Base-by-base conservation (phyloP, 2,329 filamentous ascomycete species). In the Macroventuria anomochaeta region DNA sequence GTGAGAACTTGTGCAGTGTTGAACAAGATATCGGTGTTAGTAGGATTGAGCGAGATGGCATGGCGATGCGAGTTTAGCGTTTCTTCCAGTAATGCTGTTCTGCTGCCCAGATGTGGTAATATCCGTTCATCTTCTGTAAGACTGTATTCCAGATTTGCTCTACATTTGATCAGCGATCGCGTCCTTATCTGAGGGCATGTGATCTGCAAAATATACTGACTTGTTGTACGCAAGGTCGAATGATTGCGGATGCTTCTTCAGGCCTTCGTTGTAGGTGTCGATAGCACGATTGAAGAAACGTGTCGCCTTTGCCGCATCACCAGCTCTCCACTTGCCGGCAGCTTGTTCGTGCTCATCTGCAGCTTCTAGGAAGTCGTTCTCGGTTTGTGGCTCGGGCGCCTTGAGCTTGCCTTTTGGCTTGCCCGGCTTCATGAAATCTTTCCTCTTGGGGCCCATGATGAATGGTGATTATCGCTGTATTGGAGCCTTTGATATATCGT, bases 191-290 rank as follows among this genome's bases (percentile, higher is more conserved):
- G n/a, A n/a, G n/a, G n/a, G n/a, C n/a, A n/a, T n/a, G n/a, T n/a
- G n/a, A n/a, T n/a, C n/a, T n/a, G n/a, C n/a, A n/a, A n/a, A n/a
- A n/a, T n/a, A 8, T 5, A 75, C 81, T 63, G 72, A 87, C 84
- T 89, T 90, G 72, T 91, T 91, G 71, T 91, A 91, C 10, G 88
- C 87, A 29, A 91, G 78, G 73, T 91, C 88, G 72, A 90, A 87
- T 17, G 81, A 85, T 8, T 70, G 67, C 2, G 87, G 85, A 67
- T 85, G 86, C 55, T 79, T 83, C 41, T 76, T 75, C 26, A 91
- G 68, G 11, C 86, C 88, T 46, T 84, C 80, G 57, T 85, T 82
- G 65, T 91, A 91, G 37, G 81, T 79, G 44, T 88, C 82, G 46
- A 90, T 81, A 11, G 88, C 88, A 57, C 86, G 79, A 59, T 85